Percentiles rank a stretch among this genome's conserved stretches.
These are phyloP conservation scores for Pharnaceum exiguum DNA, from an alignment of 148 eudicot species.

Conservation along the genomic window DNA sequence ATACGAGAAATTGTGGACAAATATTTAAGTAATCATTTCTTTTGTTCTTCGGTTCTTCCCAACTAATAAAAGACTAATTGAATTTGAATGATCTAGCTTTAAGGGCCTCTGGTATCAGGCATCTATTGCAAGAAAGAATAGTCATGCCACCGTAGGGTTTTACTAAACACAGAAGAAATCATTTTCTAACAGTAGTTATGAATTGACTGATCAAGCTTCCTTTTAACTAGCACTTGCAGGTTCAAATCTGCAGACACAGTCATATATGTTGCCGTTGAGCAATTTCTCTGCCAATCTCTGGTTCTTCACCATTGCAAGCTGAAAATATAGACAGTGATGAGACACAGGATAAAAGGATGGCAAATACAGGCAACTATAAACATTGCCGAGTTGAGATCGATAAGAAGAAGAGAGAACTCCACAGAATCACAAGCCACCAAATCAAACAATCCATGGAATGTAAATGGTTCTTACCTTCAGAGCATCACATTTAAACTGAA, in stretches of 20 bases:
- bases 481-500: slow-evolving; percentile 83
- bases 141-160: too few relatives aligned
- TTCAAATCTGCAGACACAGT: slow-evolving; percentile 92
- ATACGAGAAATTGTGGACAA: too few relatives aligned
- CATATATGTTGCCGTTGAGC: slow-evolving; percentile 79
- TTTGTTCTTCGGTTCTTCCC: too few relatives aligned
- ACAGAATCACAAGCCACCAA: not conserved
- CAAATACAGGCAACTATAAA: too few relatives aligned
- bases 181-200: not conserved
- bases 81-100: too few relatives aligned
- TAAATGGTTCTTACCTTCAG: slow-evolving; percentile 52
- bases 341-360: not conserved
- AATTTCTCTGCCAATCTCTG: slow-evolving; percentile 92
- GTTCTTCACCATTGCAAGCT: slow-evolving; percentile 99
- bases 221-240: slow-evolving; percentile 27
- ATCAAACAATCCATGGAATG: not conserved
- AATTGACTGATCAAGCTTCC: not conserved
- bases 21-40: too few relatives aligned
- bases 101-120: too few relatives aligned
- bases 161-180: too few relatives aligned
- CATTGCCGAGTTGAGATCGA: too few relatives aligned
- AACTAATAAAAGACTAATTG: too few relatives aligned
- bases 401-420: not conserved
- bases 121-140: too few relatives aligned
- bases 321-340: slow-evolving; percentile 14